A percentile compares a stretch with the other conserved stretches of the same genome.
These are phyloP conservation scores for Suillus weaverae DNA, from an alignment of 768 basidiomycete genomes.

Conservation along the genomic window DNA sequence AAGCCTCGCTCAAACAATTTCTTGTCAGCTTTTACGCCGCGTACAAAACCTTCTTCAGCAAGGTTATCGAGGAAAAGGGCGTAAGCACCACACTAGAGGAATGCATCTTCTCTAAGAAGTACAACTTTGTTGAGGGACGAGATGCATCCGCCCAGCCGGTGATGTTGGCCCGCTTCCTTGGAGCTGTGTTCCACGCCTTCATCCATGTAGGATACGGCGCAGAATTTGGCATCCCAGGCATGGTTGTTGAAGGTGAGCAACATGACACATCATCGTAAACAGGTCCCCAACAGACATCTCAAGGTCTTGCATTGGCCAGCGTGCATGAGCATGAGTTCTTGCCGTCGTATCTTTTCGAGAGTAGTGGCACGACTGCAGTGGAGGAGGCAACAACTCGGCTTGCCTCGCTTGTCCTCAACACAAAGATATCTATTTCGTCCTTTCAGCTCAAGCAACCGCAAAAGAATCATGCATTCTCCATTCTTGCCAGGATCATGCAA, in stretches of 20 bases:
- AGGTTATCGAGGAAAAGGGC: constrained; percentile 19
- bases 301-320: constrained; percentile 28
- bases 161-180: constrained; percentile 52
- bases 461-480: constrained; percentile 40
- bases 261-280: too few relatives aligned
- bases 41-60: constrained; percentile 28
- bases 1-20: background rate
- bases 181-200: constrained; percentile 57
- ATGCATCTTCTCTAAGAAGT: constrained; percentile 32
- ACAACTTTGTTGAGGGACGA: constrained; percentile 21
- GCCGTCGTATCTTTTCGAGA: constrained; percentile 12
- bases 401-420: constrained; percentile 12
- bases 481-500: constrained; percentile 51
- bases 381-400: constrained; percentile 10
- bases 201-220: constrained; percentile 63
- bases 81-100: constrained; percentile 20
- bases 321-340: constrained; percentile 35
- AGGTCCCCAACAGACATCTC: background rate
- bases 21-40: constrained; percentile 23
- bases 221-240: constrained; percentile 63
- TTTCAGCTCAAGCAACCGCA: constrained; percentile 4
- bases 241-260: constrained; percentile 58
- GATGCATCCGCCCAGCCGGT: constrained; percentile 36
- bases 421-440: background rate
- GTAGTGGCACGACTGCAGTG: background rate